These are phyloP conservation scores for Colletotrichum godetiae DNA, from an alignment of 2,329 filamentous ascomycete genomes.

Conservation along the genomic window DNA sequence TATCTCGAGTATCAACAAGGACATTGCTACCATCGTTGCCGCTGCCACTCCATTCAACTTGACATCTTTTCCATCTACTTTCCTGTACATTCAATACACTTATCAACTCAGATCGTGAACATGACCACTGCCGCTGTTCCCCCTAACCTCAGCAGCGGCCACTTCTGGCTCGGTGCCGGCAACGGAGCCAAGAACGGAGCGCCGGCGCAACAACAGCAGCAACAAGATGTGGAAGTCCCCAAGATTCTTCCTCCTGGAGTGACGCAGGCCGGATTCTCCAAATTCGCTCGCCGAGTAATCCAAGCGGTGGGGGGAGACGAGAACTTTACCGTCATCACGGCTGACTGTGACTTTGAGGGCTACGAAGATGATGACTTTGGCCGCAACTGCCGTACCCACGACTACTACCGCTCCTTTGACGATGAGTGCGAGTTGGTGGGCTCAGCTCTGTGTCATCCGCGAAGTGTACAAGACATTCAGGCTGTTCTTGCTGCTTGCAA, in stretches of 20 bases:
- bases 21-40: no score
- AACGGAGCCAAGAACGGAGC: background rate
- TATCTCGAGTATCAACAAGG: no score
- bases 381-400: constrained; percentile 24
- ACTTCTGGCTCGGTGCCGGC: constrained; percentile 14
- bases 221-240: background rate
- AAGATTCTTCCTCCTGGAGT: background rate
- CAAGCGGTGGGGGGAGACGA: no score
- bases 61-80: no score
- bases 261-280: no score
- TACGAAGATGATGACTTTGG: constrained; percentile 28
- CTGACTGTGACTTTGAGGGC: background rate
- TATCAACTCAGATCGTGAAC: no score
- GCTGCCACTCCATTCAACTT: no score
- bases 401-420: constrained; percentile 29
- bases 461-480: constrained; percentile 50
- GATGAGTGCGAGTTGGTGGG: constrained; percentile 24
- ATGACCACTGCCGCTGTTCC: background rate
- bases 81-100: no score
- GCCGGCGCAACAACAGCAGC: background rate
- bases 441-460: constrained; percentile 17
- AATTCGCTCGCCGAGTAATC: no score
- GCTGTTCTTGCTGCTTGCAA: constrained; percentile 53
- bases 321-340: constrained; percentile 16
- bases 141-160: background rate